Percentiles rank a stretch among this genome's conserved stretches.
Conservation (phyloP, 2,329 filamentous ascomycete species). For the Aspergillus candidus region DNA sequence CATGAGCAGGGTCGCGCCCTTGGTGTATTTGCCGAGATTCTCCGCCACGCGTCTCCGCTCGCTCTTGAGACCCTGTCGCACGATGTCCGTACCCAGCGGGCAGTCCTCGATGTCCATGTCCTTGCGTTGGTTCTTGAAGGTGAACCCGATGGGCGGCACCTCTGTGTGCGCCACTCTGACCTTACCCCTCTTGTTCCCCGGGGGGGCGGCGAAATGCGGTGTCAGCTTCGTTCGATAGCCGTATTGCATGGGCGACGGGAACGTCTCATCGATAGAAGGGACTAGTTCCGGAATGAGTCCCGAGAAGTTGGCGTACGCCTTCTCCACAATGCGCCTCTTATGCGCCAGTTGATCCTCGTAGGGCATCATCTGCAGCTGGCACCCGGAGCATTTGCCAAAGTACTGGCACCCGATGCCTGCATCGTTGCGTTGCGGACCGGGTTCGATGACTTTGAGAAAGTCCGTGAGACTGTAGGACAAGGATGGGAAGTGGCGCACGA, state of each 20-base stretch:
- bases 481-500: slow-evolving; percentile 62
- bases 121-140: slow-evolving; percentile 69
- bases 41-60: slow-evolving; percentile 70
- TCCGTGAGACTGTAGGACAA: slow-evolving; percentile 72
- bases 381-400: slow-evolving; percentile 81
- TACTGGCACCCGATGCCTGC: slow-evolving; percentile 73
- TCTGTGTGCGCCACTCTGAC: slow-evolving; percentile 41
- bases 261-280: slow-evolving; percentile 73
- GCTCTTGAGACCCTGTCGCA: slow-evolving; percentile 69
- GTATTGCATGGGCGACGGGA: slow-evolving; percentile 84
- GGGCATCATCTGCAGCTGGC: slow-evolving; percentile 95
- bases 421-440: slow-evolving; percentile 72
- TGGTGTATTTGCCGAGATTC: slow-evolving; percentile 65
- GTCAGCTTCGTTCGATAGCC: slow-evolving; percentile 95
- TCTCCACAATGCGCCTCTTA: slow-evolving; percentile 81
- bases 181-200: slow-evolving; percentile 44
- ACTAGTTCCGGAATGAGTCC: slow-evolving; percentile 68
- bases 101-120: slow-evolving; percentile 97
- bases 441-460: slow-evolving; percentile 68
- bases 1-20: slow-evolving; percentile 80
- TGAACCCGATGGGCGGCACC: slow-evolving; percentile 82
- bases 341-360: slow-evolving; percentile 79
- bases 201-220: slow-evolving; percentile 84
- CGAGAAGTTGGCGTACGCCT: slow-evolving; percentile 88
- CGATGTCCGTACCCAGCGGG: slow-evolving; percentile 83